A percentile compares a stretch with the other conserved stretches of the same genome.
Conservation (phyloP, 441 rosid genomes). For the Euphorbia corollata region DNA sequence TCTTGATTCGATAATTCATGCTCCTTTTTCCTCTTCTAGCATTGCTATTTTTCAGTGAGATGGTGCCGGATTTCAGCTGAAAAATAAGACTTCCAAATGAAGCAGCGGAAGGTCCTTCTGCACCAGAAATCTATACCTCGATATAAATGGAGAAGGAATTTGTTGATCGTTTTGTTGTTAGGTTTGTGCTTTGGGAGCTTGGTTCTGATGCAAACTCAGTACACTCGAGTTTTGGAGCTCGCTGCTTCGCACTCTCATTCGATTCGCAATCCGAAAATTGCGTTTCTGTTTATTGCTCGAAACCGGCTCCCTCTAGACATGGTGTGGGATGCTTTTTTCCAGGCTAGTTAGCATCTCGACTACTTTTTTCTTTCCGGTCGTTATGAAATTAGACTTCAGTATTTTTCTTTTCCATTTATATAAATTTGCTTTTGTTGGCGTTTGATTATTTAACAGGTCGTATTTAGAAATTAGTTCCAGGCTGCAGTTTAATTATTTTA, state of each 20-base stretch:
- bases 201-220: conserved; percentile 54
- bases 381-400: neutral
- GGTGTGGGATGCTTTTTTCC: conserved; percentile 73
- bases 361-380: neutral
- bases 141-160: conserved; percentile 61
- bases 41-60: neutral
- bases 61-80: neutral
- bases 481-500: neutral
- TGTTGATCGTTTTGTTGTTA: conserved; percentile 30
- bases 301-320: conserved; percentile 81
- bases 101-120: conserved; percentile 44
- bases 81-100: conserved; percentile 33
- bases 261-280: conserved; percentile 42
- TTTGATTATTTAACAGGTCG: neutral
- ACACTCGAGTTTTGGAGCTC: conserved; percentile 35
- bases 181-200: conserved; percentile 54
- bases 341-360: conserved; percentile 31
- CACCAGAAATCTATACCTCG: conserved; percentile 34
- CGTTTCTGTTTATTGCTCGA: conserved; percentile 76
- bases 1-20: conserved; percentile 3
- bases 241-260: conserved; percentile 36
- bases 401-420: neutral
- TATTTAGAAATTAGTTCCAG: neutral
- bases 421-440: neutral
- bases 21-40: neutral